Conservation (phyloP, 352 stramenopile genomes). For the Globisporangium rhizosaccharum region DNA sequence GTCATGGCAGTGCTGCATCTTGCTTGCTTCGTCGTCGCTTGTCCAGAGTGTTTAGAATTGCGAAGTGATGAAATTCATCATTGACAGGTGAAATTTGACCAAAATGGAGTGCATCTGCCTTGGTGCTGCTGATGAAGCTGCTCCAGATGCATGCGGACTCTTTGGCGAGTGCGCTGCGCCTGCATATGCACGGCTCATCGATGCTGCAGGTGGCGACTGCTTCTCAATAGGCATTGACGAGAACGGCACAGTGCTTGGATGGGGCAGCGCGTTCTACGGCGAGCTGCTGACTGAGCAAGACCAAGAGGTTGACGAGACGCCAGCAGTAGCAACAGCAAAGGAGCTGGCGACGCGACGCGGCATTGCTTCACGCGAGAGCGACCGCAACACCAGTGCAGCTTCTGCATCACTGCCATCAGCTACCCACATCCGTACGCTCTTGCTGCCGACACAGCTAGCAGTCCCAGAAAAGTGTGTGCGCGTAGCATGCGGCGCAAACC, state of each 20-base stretch:
- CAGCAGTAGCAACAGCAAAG: neutral
- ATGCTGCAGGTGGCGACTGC: constrained; percentile 41
- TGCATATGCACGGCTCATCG: constrained; percentile 9
- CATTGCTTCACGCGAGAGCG: too few relatives aligned
- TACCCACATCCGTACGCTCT: neutral
- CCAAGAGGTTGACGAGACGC: neutral
- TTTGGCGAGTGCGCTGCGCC: constrained; percentile 33
- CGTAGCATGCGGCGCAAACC: constrained; percentile 52
- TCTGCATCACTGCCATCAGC: neutral
- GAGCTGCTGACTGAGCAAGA: constrained; percentile 23
- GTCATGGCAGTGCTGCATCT: constrained; percentile 62
- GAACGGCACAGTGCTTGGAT: constrained; percentile 38
- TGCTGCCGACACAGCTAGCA: constrained; percentile 11
- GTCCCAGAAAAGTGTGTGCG: constrained; percentile 23
- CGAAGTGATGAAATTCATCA: neutral
- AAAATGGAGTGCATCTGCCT: constrained; percentile 15
- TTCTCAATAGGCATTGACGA: constrained; percentile 42
- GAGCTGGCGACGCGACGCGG: neutral
- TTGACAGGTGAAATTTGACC: neutral
- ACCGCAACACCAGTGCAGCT: neutral
- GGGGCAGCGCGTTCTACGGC: constrained; percentile 63
- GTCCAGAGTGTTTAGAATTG: neutral
- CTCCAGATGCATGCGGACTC: constrained; percentile 6
- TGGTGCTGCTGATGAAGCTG: neutral
- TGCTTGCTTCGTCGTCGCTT: constrained; percentile 2